Base-by-base conservation (phyloP, 192 early-diverging fungal genomes). In the Coemansia sp. region DNA sequence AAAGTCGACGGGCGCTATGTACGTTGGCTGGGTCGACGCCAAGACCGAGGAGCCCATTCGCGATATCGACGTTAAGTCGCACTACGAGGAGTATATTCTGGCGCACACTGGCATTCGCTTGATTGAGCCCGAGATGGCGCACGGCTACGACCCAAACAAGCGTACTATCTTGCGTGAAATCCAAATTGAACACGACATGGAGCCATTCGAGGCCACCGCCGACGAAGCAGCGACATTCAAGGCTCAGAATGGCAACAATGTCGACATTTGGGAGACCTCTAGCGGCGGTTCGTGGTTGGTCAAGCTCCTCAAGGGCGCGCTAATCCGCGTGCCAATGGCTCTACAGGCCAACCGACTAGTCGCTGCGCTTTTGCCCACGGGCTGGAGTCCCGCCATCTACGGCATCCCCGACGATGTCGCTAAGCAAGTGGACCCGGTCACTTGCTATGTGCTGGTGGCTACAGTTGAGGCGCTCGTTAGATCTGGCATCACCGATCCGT, bases 351-450 rank as follows among this genome's bases (percentile, higher is more conserved):
- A 94, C 70, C 86, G 94, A 11, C 55, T 75, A 29, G 93, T 95
- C 51, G 93, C 93, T 78, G 95, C 91, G 48, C 92, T 94, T 72
- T 89, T 98, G 46, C 95, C 95, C 10, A 95, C 95, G 38, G 95
- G 95, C 58, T 98, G 95, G 95, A 84, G 90, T 68, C 91, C 94
- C 51, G 86, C 86, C 62, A 89, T 91, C 42, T 98, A 93, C 84
- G 95, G 95, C 70, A 88, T 98, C 25, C 92, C 95, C 50, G 89
- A 94, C 70, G 93, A 95, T 61, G 93, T 98, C 60, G 87, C 93
- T 58, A 78, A 86, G 64, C 94, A 98, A 75, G 93, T 96, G 39
- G 95, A 98, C 73, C 88, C 85, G 10, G 87, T 93, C 62, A 95
- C 95, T 4, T 88, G 94, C 31, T 96, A 89, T 79, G 87, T 88